Conservation (phyloP, 2,329 filamentous ascomycete species). For the Tolypocladium endophyticum region DNA sequence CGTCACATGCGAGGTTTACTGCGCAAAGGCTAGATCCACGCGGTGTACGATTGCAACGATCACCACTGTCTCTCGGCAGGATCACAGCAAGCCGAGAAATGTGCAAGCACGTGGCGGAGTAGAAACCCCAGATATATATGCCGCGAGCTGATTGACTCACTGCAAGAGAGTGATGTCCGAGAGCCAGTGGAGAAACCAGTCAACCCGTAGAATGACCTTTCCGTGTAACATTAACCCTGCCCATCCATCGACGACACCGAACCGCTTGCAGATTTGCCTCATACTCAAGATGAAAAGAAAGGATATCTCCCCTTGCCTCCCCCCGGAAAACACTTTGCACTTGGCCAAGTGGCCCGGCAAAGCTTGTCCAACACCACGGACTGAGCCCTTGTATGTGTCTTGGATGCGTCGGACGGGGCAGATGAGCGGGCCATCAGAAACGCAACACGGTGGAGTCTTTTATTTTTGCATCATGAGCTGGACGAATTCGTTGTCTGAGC, state of each 20-base stretch:
- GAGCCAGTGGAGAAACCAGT: conserved; percentile 10
- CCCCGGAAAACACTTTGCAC: conserved; percentile 1
- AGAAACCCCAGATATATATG: background rate
- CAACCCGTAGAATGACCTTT: conserved; percentile 13
- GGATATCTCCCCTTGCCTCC: conserved; percentile 7
- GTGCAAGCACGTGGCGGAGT: background rate
- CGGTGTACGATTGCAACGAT: background rate
- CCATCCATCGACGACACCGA: conserved; percentile 14
- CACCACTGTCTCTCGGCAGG: background rate
- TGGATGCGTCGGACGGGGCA: background rate
- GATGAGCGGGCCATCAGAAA: background rate
- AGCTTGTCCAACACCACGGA: background rate
- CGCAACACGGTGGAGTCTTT: conserved; percentile 12
- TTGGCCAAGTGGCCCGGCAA: background rate
- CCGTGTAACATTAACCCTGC: conserved; percentile 14
- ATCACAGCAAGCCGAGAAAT: background rate
- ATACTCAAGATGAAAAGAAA: conserved; percentile 12
- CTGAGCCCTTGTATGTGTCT: background rate
- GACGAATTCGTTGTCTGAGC: conserved; percentile 77
- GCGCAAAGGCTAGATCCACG: background rate
- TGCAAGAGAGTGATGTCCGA: conserved; percentile 8
- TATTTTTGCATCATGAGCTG: conserved; percentile 97
- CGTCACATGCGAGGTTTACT: background rate
- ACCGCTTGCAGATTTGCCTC: conserved; percentile 20
- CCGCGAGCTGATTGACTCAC: background rate